Percentiles rank a stretch among this genome's conserved stretches.
These are phyloP conservation scores for Tagetes patula DNA, from an alignment of 129 eudicot species.

Conservation along the genomic window DNA sequence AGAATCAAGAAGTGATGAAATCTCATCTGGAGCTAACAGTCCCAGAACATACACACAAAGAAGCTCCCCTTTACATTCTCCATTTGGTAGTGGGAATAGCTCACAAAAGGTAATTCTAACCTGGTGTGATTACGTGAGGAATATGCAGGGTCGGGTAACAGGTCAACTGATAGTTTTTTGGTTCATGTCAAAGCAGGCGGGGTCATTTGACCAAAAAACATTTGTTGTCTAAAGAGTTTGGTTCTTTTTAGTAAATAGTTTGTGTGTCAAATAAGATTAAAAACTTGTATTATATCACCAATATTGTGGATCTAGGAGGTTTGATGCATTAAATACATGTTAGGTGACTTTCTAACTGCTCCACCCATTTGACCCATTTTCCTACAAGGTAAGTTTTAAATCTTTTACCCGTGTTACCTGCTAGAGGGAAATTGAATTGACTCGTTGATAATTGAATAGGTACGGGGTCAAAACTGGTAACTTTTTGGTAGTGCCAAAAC, in stretches of 20 bases:
- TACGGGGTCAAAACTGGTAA: background rate
- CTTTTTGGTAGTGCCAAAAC: background rate
- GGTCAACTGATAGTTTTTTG: background rate
- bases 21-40: conserved; percentile 90
- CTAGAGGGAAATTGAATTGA: background rate
- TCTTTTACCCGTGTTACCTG: background rate
- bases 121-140: conserved; percentile 6
- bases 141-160: background rate
- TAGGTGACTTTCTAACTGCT: background rate
- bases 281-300: background rate
- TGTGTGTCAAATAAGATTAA: background rate
- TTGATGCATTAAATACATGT: background rate
- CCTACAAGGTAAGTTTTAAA: background rate
- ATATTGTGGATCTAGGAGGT: background rate
- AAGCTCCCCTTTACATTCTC: conserved; percentile 90
- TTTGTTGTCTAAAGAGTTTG: background rate
- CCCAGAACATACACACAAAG: conserved; percentile 83
- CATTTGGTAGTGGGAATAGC: conserved; percentile 72
- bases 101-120: conserved; percentile 62
- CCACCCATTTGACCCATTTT: background rate
- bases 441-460: background rate
- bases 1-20: conserved; percentile 85
- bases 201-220: background rate
- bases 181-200: background rate
- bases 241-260: background rate